Percentiles rank a stretch among this genome's conserved stretches.
These are phyloP conservation scores for Sugiyamaella pinicola DNA, from an alignment of 1,139 yeast genomes.

Conservation along the genomic window DNA sequence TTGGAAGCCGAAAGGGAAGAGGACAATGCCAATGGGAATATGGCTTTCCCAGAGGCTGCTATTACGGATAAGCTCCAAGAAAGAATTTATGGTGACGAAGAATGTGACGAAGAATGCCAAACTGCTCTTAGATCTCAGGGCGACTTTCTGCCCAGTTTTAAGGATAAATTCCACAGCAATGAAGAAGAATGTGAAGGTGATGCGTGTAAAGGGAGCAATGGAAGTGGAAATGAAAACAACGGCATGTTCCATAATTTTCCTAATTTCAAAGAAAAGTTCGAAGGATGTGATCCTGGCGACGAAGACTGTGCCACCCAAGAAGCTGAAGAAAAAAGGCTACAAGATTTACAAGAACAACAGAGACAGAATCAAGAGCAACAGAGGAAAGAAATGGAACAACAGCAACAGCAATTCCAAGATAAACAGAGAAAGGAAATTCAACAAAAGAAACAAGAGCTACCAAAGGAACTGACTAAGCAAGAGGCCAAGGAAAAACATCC, in stretches of 20 bases:
- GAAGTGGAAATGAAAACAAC: not conserved
- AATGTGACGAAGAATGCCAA: conserved; percentile 17
- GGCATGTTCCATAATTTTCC: conserved; percentile 12
- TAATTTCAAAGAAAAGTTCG: conserved; percentile 17
- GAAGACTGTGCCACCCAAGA: conserved; percentile 13
- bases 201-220: conserved; percentile 1
- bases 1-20: not conserved
- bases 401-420: conserved; percentile 3
- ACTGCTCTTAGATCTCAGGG: conserved; percentile 13
- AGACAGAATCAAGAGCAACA: not conserved
- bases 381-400: not conserved
- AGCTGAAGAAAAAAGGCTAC: conserved; percentile 2
- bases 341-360: conserved; percentile 6
- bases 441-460: not conserved
- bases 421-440: not conserved
- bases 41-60: conserved; percentile 2
- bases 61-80: conserved; percentile 8
- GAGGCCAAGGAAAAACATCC: not conserved
- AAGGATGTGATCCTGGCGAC: conserved; percentile 13
- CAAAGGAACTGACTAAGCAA: conserved; percentile 2
- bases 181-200: conserved; percentile 14
- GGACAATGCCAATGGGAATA: not conserved
- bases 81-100: conserved; percentile 7
- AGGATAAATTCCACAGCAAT: conserved; percentile 17
- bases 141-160: conserved; percentile 16